Evolutionary conservation across 768 basidiomycete genomes (phyloP).

Genomic region (Lentinula detonsa): DNA sequence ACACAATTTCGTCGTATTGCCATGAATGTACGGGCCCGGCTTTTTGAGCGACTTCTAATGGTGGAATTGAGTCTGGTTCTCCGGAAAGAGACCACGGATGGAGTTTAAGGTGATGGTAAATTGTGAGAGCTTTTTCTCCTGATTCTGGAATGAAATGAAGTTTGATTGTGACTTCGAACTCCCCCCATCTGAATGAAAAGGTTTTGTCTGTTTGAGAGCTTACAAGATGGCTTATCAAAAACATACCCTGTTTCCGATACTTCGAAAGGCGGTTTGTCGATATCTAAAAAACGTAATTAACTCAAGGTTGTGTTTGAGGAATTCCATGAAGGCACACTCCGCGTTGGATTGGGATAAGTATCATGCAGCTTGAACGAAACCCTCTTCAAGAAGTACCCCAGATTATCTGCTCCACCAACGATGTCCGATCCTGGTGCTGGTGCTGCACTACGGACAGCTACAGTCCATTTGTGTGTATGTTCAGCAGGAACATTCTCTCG

Average conservation of each 20-base stretch:
- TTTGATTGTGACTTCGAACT: slow-evolving; percentile 93
- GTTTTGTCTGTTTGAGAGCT: neutral
- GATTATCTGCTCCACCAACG: slow-evolving; percentile 87
- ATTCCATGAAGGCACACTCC: slow-evolving; percentile 55
- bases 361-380: slow-evolving; percentile 98
- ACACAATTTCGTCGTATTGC: slow-evolving; percentile 99
- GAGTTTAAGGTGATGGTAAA: slow-evolving; percentile 93
- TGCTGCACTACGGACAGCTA: slow-evolving; percentile 87
- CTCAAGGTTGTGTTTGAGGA: neutral
- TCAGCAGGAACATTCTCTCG: slow-evolving; percentile 54
- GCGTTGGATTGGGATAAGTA: slow-evolving; percentile 84
- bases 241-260: slow-evolving; percentile 90
- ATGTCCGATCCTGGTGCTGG: slow-evolving; percentile 65
- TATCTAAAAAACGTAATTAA: slow-evolving; percentile 37
- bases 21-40: slow-evolving; percentile 86
- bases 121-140: slow-evolving; percentile 80
- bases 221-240: neutral
- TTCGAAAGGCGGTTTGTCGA: slow-evolving; percentile 93
- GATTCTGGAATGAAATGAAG: slow-evolving; percentile 87
- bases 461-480: slow-evolving; percentile 95
- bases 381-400: slow-evolving; percentile 88
- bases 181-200: slow-evolving; percentile 72
- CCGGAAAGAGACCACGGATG: slow-evolving; percentile 76
- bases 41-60: slow-evolving; percentile 60
- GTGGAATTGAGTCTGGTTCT: slow-evolving; percentile 56